Conservation (phyloP, 1,139 yeast species). For the Ashbya aceris region DNA sequence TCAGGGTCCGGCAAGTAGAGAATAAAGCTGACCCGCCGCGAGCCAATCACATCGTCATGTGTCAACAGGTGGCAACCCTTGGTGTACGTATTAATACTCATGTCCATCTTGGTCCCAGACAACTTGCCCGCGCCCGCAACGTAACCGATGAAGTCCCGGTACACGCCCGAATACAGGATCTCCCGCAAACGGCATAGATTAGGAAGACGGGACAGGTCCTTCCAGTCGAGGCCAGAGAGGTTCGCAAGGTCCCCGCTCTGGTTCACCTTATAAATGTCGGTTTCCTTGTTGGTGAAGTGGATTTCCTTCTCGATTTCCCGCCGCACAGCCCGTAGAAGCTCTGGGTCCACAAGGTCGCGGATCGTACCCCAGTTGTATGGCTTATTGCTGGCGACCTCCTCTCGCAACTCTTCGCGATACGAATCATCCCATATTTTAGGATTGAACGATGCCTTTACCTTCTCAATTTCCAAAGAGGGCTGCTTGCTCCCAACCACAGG, state of each 20-base stretch:
- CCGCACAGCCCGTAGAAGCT: conserved; percentile 66
- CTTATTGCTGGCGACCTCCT: conserved; percentile 41
- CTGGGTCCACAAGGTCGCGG: conserved; percentile 61
- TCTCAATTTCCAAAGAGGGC: conserved; percentile 22
- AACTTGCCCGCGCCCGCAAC: conserved; percentile 85
- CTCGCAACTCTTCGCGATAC: conserved; percentile 36
- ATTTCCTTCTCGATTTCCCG: conserved; percentile 74
- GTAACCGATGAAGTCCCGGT: conserved; percentile 70
- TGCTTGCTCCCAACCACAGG: conserved; percentile 14
- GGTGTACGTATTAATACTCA: conserved; percentile 84
- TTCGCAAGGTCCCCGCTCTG: conserved; percentile 96
- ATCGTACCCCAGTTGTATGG: conserved; percentile 93
- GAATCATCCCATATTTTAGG: conserved; percentile 43
- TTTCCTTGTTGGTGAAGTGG: conserved; percentile 89
- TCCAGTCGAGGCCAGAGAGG: conserved; percentile 71
- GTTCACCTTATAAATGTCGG: conserved; percentile 89
- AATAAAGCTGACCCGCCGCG: conserved; percentile 86
- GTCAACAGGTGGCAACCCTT: conserved; percentile 90
- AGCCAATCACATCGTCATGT: conserved; percentile 96
- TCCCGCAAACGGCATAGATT: conserved; percentile 68
- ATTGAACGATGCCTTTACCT: conserved; percentile 44
- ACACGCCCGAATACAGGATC: conserved; percentile 78
- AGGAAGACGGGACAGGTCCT: conserved; percentile 65
- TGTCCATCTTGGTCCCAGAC: conserved; percentile 82
- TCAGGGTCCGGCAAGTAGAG: conserved; percentile 90